Evolutionary conservation across 768 basidiomycete species (phyloP).

Genomic region (Phaeotremella skinneri): DNA sequence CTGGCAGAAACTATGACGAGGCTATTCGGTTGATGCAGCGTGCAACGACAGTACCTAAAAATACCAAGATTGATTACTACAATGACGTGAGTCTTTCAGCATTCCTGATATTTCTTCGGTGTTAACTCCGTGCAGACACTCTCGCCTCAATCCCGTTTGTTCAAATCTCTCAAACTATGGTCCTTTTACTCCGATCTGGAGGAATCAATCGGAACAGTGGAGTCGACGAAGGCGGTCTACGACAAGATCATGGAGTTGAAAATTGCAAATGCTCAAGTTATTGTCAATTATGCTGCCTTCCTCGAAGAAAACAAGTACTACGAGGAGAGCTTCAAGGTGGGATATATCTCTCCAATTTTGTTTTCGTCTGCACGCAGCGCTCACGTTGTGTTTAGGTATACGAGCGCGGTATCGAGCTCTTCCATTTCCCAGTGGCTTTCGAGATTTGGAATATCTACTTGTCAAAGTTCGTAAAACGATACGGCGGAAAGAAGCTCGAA

Average conservation of each 20-base stretch:
- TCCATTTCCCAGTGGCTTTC: conserved; percentile 96
- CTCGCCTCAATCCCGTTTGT: conserved; percentile 80
- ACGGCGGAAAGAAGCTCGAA: conserved; percentile 90
- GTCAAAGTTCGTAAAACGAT: conserved; percentile 93
- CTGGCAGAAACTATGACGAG: conserved; percentile 87
- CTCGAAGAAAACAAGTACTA: conserved; percentile 97
- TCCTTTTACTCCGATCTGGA: conserved; percentile 97
- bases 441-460: conserved; percentile 99
- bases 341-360: conserved; percentile 1
- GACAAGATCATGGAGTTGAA: conserved; percentile 94
- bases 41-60: conserved; percentile 85
- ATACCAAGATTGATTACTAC: conserved; percentile 85
- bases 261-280: conserved; percentile 96
- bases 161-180: conserved; percentile 98
- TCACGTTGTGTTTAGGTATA: conserved; percentile 64
- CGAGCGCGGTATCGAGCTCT: conserved; percentile 92
- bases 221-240: conserved; percentile 85
- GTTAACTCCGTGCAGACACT: conserved; percentile 60
- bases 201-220: conserved; percentile 92
- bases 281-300: conserved; percentile 95
- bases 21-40: conserved; percentile 94
- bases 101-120: neutral
- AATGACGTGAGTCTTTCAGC: conserved; percentile 68
- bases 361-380: neutral
- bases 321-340: conserved; percentile 95